Evolutionary conservation across 2,329 filamentous ascomycete genomes (phyloP), one percentile per base, ranked within the genome.

Genomic region (Myriosclerotinia duriaeana): DNA sequence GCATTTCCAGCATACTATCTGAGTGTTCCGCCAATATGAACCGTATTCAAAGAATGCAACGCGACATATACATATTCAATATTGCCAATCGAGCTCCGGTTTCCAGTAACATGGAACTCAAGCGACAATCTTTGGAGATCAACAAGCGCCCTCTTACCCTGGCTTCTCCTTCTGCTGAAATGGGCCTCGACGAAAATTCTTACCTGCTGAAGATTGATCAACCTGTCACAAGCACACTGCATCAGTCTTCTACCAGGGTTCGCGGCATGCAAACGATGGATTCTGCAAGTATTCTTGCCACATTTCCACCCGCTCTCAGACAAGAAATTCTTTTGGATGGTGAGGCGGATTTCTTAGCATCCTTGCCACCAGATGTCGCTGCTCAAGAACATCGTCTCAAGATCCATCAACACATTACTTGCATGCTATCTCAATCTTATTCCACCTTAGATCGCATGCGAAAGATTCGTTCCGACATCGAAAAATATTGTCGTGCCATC

Each of bases 201-300:
- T 14, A 20, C 11, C 1, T 1, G 0, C 1, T 1, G 0, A 0
- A 44, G 2, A 58, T n/a, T 5, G 20, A 14, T 8, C 26, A 36
- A 11, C 0, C 12, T 15, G 20, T n/a, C 26, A 26, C 26, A 26
- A 26, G 26, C 26, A 26, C 26, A 26, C 26, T 26, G 26, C 26
- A 26, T 26, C 30, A 34, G 30, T 34, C 30, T 34, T 34, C 30
- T 34, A 34, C 30, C 30, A 34, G 30, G 30, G 6, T 5, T 5
- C 5, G 30, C 30, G 2, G 30, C 30, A 34, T 34, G 30, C 30
- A 34, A 34, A 34, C 6, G 30, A 34, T 34, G 30, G 30, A 34
- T 34, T 6, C 6, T 34, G 30, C 30, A 5, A 34, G 30, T 34
- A 34, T 34, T 34, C 30, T 34, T 34, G 30, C 30, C 30, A 34